Evolutionary conservation across 139 green algal species (phyloP), one percentile per base, ranked within the genome.

Genomic region (Chlamydomonas sp.): DNA sequence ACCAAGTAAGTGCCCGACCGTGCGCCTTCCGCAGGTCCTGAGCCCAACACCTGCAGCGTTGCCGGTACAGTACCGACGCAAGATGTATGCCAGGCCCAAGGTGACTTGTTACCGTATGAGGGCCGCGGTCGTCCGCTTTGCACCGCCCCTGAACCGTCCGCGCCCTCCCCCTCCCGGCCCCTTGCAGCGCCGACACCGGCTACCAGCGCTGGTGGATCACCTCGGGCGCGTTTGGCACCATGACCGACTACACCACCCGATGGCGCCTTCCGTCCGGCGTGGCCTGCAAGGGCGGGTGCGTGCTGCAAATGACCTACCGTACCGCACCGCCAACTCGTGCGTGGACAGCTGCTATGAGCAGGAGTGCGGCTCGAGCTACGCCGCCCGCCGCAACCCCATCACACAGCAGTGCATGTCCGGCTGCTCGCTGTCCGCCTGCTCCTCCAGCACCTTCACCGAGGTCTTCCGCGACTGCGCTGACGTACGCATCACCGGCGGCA

Each of bases 271-370:
- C 75, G 3, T 3, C 10, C 1, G 75, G 75, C 5, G 75, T 79
- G 5, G 4, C 17, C 10, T 79, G 75, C 75, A 58, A 79, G 58
- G 58, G 75, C 12, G 75, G 75, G 10, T 79, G 75, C 75, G 31
- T 79, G 2, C 6, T 79, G 58, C 75, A 79, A 15, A 79, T 57
- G 75, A 5, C 49, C 12, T n/a, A n/a, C n/a, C n/a, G n/a, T 79
- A 79, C 58, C 75, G 75, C 75, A 79, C 75, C 75, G 75, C 75
- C 75, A 79, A 79, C 75, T 79, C 75, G 58, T 79, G 75, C 75
- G 58, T 79, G 1, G 75, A 79, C 58, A 12, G 58, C 17, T 79
- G 75, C 58, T 10, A 12, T 3, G 10, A 57, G 4, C 9, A 57
- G 2, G 75, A 79, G 75, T 79, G 75, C 75, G 75, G 75, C 14